These are phyloP conservation scores for Elsinoe necatrix DNA, from an alignment of 2,329 filamentous ascomycete genomes.

Conservation along the genomic window DNA sequence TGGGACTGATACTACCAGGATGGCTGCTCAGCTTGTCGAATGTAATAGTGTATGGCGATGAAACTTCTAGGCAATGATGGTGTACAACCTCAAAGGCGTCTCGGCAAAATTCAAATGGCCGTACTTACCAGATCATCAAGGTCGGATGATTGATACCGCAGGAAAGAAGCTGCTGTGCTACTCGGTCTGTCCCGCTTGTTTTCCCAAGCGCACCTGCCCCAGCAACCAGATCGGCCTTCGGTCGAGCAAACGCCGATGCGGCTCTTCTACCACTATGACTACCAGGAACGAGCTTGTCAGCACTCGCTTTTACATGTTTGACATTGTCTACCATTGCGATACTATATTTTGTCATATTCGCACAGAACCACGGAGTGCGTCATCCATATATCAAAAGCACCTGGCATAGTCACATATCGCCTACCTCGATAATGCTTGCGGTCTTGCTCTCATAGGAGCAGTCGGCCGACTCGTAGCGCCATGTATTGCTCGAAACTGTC, in stretches of 20 bases:
- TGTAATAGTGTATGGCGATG: not conserved
- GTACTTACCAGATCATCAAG: not conserved
- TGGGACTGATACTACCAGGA: not conserved
- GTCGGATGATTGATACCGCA: not conserved
- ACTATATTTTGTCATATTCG: no score
- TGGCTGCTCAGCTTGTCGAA: not conserved
- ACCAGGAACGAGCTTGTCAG: not conserved
- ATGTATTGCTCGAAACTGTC: not conserved
- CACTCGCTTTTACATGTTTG: not conserved
- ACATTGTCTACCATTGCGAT: no score
- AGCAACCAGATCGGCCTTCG: constrained; percentile 3
- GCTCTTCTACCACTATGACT: not conserved
- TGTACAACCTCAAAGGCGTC: not conserved
- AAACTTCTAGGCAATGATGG: not conserved
- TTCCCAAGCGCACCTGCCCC: not conserved
- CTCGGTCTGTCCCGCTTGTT: constrained; percentile 1
- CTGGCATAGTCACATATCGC: no score
- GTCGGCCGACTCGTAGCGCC: not conserved
- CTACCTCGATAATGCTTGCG: not conserved
- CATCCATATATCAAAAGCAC: no score
- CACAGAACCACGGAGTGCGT: no score
- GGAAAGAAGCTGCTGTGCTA: not conserved
- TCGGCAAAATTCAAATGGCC: not conserved
- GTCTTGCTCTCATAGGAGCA: not conserved
- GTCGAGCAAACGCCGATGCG: constrained; percentile 1